Base-by-base conservation (phyloP, 2,329 filamentous ascomycete species). In the Hymenoscyphus fructigenus region DNA sequence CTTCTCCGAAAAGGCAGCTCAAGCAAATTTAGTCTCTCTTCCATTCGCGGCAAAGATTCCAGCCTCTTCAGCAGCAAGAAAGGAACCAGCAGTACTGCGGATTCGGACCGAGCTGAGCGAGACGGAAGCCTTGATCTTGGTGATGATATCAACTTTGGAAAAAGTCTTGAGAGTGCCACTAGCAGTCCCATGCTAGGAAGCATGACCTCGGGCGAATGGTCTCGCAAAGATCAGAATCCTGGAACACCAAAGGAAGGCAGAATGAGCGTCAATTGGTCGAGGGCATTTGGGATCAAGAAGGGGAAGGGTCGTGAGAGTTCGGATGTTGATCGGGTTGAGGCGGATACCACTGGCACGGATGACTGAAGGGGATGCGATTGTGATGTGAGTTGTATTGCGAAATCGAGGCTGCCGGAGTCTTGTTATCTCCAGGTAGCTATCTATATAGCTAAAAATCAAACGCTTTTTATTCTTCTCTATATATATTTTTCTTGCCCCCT, bases 1-100 rank as follows among this genome's bases (percentile, higher is more conserved):
- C 79, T 89, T 59, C 83, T 89, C 63, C 84, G 87, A 36, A 89
- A 89, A 77, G 85, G 86, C 59, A 88, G 85, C 74, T 86, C 85
- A 6, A 83, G 85, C 75, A 89, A 89, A 77, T 89, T 89, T 74
- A 85, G 85, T 74, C 78, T 88, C 65, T 82, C 86, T 14, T 85
- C 85, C 72, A 84, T 75, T 67, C 80, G 74, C 23, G 80, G 81
- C 60, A 89, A 86, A 71, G 83, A 84, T 57, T 81, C 82, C 32
- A 75, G 78, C 10, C 76, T 85, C 29, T 86, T 85, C 63, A 70
- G 74, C 23, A 66, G 70, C 70, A 86, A 88, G 79, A 88, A 87
- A 71, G 84, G 83, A 2, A 79, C 83, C 5, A 82, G 84, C 58
- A 87, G 84, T 73, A 67, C 62, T 4, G 80, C 82, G 17, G 81